These are phyloP conservation scores for Penicillium chermesinum DNA, from an alignment of 495 filamentous ascomycete species.

Conservation along the genomic window DNA sequence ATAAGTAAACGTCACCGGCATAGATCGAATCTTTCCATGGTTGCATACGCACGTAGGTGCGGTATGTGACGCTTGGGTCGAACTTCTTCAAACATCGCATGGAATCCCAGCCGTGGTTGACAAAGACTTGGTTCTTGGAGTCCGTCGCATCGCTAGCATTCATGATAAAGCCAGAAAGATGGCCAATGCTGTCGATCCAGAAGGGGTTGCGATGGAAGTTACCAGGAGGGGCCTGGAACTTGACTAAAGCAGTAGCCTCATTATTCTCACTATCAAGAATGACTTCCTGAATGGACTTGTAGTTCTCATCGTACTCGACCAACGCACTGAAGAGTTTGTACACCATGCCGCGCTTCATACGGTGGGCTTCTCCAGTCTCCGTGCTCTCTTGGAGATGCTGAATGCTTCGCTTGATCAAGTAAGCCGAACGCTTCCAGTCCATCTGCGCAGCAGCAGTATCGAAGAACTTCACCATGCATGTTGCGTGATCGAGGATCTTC, in stretches of 20 bases:
- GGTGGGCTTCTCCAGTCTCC: conserved; percentile 48
- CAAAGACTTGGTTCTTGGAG: conserved; percentile 64
- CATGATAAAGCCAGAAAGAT: conserved; percentile 71
- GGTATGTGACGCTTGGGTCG: conserved; percentile 58
- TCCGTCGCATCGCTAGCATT: conserved; percentile 72
- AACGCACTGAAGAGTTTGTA: conserved; percentile 72
- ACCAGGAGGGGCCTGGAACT: conserved; percentile 60
- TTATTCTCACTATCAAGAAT: conserved; percentile 65
- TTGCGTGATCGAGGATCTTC: conserved; percentile 47
- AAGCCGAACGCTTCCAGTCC: conserved; percentile 45
- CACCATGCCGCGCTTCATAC: conserved; percentile 62
- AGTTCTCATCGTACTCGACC: conserved; percentile 63
- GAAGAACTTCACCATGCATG: conserved; percentile 42
- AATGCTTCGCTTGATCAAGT: conserved; percentile 46
- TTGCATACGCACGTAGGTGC: conserved; percentile 65
- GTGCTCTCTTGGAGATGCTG: conserved; percentile 45
- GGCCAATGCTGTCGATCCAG: conserved; percentile 64
- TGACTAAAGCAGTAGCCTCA: conserved; percentile 66
- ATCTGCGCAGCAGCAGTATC: conserved; percentile 19
- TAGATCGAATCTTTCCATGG: conserved; percentile 39
- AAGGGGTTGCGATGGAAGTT: conserved; percentile 63
- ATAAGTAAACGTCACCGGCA: conserved; percentile 49
- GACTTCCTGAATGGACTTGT: conserved; percentile 69
- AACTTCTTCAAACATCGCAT: conserved; percentile 66
- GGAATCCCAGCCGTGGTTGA: conserved; percentile 73